phyloP scores from a whole-genome alignment of 805 yeast genomes.

The Teunomyces panamensis region DNA sequence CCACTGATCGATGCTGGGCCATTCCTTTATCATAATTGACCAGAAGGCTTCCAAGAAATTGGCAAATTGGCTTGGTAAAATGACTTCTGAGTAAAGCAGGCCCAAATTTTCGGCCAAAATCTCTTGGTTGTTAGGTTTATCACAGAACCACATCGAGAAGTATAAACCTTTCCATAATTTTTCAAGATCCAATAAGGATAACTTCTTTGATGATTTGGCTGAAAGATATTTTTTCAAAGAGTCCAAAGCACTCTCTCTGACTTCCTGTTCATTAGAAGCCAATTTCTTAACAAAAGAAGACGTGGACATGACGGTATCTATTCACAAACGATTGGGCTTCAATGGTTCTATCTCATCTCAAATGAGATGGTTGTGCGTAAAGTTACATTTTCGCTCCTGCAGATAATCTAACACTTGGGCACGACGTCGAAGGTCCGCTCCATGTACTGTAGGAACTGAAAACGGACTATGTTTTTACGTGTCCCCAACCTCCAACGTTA shows the following conservation, averaged over 20 bases:
- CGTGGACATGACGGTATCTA: constrained; percentile 21
- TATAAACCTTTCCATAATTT: constrained; percentile 96
- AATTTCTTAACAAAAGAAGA: constrained; percentile 70
- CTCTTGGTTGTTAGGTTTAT: constrained; percentile 90
- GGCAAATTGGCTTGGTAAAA: constrained; percentile 42
- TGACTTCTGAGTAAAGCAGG: constrained; percentile 43
- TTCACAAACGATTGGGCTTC: background rate
- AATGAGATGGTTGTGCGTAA: background rate
- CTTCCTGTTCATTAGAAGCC: constrained; percentile 77
- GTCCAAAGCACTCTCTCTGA: constrained; percentile 70
- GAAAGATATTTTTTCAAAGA: constrained; percentile 59
- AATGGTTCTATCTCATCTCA: constrained; percentile 1
- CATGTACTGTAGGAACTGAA: too few species aligned
- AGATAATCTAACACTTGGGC: background rate
- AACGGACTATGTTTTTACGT: too few species aligned
- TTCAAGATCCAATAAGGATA: constrained; percentile 56
- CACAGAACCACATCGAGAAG: constrained; percentile 95
- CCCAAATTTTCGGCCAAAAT: constrained; percentile 74
- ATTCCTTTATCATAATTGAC: constrained; percentile 72
- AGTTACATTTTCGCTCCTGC: background rate
- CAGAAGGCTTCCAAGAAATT: constrained; percentile 74
- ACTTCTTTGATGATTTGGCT: constrained; percentile 33
- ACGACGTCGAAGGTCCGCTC: background rate
- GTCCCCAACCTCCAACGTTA: too few species aligned
- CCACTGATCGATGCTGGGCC: constrained; percentile 81